These are phyloP conservation scores for Cryptosporidium meleagridis DNA, from an alignment of 169 alveolate genomes.

Conservation along the genomic window DNA sequence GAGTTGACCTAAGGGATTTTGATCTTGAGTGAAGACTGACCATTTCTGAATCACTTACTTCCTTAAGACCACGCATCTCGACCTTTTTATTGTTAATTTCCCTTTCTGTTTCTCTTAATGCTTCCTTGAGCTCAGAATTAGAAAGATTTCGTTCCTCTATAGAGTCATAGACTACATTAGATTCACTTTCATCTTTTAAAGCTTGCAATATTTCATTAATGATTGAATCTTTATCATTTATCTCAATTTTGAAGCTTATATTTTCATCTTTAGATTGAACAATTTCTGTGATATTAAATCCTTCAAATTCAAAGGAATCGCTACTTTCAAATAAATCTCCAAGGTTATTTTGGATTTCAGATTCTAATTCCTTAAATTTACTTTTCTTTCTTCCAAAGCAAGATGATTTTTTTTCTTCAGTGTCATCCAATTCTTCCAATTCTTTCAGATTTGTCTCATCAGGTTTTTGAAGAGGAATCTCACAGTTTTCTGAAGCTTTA, in stretches of 20 bases:
- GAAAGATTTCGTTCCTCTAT: conserved; percentile 1
- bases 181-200: background rate
- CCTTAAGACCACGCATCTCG: background rate
- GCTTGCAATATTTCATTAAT: conserved; percentile 23
- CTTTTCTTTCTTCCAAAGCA: background rate
- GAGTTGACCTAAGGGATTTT: background rate
- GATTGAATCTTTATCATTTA: background rate
- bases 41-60: background rate
- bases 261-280: background rate
- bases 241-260: conserved; percentile 1
- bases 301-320: background rate
- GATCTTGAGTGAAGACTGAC: background rate
- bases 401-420: conserved; percentile 3
- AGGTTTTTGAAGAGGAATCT: background rate
- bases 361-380: background rate
- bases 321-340: background rate
- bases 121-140: conserved; percentile 6
- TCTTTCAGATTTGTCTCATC: background rate
- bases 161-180: background rate
- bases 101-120: conserved; percentile 17
- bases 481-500: background rate
- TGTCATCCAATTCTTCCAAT: background rate
- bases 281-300: background rate
- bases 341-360: background rate
- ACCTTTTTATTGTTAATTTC: conserved; percentile 1